Base-by-base conservation (phyloP, 2,329 filamentous ascomycete genomes). In the Penicillium nordicum region DNA sequence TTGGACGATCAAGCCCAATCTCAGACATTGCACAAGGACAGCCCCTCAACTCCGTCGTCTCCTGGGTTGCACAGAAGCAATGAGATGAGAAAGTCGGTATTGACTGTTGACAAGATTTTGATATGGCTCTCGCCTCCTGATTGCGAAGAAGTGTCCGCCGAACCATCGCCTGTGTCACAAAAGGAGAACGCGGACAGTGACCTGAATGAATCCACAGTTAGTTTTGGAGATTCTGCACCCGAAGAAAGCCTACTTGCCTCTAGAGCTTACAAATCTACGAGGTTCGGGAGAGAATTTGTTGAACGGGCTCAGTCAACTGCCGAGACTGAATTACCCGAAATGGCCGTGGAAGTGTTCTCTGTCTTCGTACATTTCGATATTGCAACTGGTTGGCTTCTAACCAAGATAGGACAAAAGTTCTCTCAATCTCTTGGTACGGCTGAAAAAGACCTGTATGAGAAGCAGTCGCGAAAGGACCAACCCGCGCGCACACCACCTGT, bases 311-410 rank as follows among this genome's bases (percentile, higher is more conserved):
- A 59, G 2, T 7, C 50, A 2, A 51, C 49, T n/a, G 21, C 46
- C 12, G 50, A 27, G 8, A 49, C 41, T 10, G 45, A 56, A 14
- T 10, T 50, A 4, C 51, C 64, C 23, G 58, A 64, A 5, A 56
- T 75, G 23, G 64, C 63, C 12, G 56, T 74, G 43, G 73, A 75
- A 44, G 58, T 77, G 5, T 64, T 62, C 11, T 69, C 68, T 7
- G 48, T 66, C 16, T 60, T 64, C 2, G 44, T 74, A 10, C 70
- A 71, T 38, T 70, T 76, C 49, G 75, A 77, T 58, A 75, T 76
- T 54, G 67, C 75, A 25, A 72, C 66, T 47, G 75, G 74, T 5
- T 77, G 74, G 74, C 67, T 77, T 50, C 55, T 76, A 18, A 59
- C 65, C 32, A 77, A 76, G 52, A 64, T 72, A 53, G 67, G 68